These are phyloP conservation scores for Corymbia citriodora DNA, from an alignment of 441 rosid genomes.

Conservation along the genomic window DNA sequence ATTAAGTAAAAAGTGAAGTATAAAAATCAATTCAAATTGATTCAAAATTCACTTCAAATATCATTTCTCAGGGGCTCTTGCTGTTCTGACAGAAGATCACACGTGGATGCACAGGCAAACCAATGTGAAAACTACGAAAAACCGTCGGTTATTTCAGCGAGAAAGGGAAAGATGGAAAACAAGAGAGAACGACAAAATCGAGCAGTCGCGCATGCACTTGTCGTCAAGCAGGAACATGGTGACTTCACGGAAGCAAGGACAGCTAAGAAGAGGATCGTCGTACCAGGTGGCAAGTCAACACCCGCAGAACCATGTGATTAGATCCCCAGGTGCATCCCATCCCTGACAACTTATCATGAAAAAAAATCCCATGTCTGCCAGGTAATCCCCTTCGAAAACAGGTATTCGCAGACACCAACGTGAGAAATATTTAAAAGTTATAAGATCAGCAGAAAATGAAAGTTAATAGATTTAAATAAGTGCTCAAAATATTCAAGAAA, in stretches of 20 bases:
- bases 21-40: background rate
- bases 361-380: background rate
- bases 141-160: background rate
- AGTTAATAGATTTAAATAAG: too few species aligned
- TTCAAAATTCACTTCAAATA: background rate
- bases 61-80: background rate
- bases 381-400: background rate
- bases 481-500: too few species aligned
- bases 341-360: background rate
- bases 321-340: background rate
- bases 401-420: background rate
- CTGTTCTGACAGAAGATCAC: background rate
- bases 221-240: background rate
- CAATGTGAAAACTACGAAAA: background rate
- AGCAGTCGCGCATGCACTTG: background rate
- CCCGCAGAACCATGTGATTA: background rate
- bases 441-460: background rate
- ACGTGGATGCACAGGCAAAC: background rate
- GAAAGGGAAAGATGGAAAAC: background rate
- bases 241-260: background rate
- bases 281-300: background rate
- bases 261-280: background rate
- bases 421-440: background rate
- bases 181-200: background rate
- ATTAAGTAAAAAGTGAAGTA: background rate